Base-by-base conservation (phyloP, 225 moss, liverwort and hornwort genomes). In the Rhytidiadelphus loreus region DNA sequence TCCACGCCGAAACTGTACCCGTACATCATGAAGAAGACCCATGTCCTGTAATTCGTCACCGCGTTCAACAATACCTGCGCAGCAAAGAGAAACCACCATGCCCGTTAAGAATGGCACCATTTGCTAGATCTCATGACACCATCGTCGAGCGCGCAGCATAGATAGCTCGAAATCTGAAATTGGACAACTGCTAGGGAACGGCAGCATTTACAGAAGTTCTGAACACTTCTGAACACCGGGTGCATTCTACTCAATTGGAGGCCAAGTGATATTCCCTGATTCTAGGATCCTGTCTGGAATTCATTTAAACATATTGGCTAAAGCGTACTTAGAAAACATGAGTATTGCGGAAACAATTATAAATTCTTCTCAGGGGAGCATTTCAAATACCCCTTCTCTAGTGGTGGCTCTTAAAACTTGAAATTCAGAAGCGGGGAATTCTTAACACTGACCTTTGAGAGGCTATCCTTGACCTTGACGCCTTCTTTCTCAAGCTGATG, bases 1-100 rank as follows among this genome's bases (percentile, higher is more conserved):
- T 97, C 97, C 76, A 97, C 95, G 7, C 97, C 97, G 69, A 97
- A 95, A 88, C 96, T 94, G 89, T 95, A 97, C 8, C 96, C 97
- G 43, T 97, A 97, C 63, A 93, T 88, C 76, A 96, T 26, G 23
- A 93, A 89, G 75, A 97, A 92, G 11, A 97, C 33, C 91, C 93
- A 95, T 14, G 94, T 96, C 53, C 97, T 89, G 89, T 96, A 96
- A 64, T 96, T 97, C 33, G 96, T 92, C 85, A 95, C 89, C 30
- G 95, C 97, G 56, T 96, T 90, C 85, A 58, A 43, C 39, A 97
- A 29, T 50, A 97, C 93, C 96, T 96, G 92, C 57, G 30, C 60
- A 88, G 80, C 69, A 55, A 41, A 59, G 11, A 22, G 35, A 25
- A 68, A 37, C 41, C 63, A 74, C 20, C 12, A 65, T 56, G 17